These are phyloP conservation scores for Lipomyces mesembrius DNA, from an alignment of 805 yeast species.

Conservation along the genomic window DNA sequence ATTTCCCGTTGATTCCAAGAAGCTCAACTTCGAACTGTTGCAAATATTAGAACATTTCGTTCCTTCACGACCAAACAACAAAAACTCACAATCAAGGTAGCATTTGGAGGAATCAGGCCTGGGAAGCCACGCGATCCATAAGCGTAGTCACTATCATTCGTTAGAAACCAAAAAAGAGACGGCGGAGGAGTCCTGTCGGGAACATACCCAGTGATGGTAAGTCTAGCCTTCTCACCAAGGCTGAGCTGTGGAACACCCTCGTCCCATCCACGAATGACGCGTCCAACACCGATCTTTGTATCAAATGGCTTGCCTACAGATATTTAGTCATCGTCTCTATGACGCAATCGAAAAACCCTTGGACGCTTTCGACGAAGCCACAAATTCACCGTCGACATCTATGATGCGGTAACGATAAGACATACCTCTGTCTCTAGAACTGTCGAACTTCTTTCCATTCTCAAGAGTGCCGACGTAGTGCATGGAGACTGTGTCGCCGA, in stretches of 20 bases:
- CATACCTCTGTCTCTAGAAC: slow-evolving; percentile 82
- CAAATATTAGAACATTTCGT: slow-evolving; percentile 3
- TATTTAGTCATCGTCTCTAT: not conserved
- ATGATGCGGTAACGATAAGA: not conserved
- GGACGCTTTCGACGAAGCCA: not conserved
- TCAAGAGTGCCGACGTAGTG: slow-evolving; percentile 96
- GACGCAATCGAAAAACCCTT: not conserved
- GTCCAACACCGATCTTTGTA: slow-evolving; percentile 92
- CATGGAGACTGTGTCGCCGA: slow-evolving; percentile 87
- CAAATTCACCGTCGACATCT: not conserved
- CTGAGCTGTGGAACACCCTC: slow-evolving; percentile 90
- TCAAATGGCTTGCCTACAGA: slow-evolving; percentile 77
- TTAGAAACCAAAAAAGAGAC: not conserved
- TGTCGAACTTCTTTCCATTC: slow-evolving; percentile 94
- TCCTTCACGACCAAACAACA: not conserved
- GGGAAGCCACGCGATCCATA: slow-evolving; percentile 96
- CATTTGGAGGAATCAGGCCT: slow-evolving; percentile 94
- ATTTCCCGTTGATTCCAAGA: slow-evolving; percentile 41
- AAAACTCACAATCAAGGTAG: slow-evolving; percentile 68
- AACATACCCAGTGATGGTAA: slow-evolving; percentile 73
- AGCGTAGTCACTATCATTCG: slow-evolving; percentile 66
- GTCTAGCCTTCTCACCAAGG: slow-evolving; percentile 88
- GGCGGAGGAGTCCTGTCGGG: not conserved
- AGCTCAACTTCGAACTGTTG: slow-evolving; percentile 48
- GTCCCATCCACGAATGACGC: slow-evolving; percentile 97